phyloP scores from a whole-genome alignment of 75 land plant genomes.

The Adiantum capillusveneris region DNA sequence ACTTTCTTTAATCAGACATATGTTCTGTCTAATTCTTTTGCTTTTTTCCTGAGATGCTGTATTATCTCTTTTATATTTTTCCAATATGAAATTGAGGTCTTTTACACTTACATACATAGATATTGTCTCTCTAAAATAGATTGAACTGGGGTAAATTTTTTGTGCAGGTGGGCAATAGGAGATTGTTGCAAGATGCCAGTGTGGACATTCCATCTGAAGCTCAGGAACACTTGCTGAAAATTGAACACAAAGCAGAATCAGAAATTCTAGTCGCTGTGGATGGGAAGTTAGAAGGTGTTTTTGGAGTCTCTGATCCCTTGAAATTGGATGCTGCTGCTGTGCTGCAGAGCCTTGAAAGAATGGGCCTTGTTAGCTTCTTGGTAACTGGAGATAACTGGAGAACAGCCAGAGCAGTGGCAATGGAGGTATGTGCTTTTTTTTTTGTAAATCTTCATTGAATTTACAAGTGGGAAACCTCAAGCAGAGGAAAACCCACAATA shows the following conservation, averaged over 20 bases:
- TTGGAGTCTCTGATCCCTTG: conserved; percentile 82
- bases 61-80: no score
- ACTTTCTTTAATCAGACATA: no score
- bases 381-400: conserved; percentile 97
- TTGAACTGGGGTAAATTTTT: no score
- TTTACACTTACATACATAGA: no score
- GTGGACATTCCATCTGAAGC: conserved; percentile 50
- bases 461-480: no score
- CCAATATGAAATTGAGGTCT: no score
- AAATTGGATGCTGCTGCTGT: conserved; percentile 92
- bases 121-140: no score
- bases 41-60: no score
- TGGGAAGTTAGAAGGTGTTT: conserved; percentile 41
- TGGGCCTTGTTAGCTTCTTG: conserved; percentile 82
- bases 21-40: no score
- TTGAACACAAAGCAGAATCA: conserved; percentile 70
- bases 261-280: conserved; percentile 71
- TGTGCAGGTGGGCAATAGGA: conserved; percentile 73
- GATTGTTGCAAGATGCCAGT: conserved; percentile 55
- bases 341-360: conserved; percentile 50
- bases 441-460: no score
- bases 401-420: conserved; percentile 84
- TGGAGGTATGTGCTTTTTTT: conserved; percentile 64
- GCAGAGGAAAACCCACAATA: no score
- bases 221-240: conserved; percentile 46